Percentiles rank a stretch among this genome's conserved stretches.
Conservation (phyloP, 2,329 filamentous ascomycete genomes). For the Lasiodiplodia sp. region DNA sequence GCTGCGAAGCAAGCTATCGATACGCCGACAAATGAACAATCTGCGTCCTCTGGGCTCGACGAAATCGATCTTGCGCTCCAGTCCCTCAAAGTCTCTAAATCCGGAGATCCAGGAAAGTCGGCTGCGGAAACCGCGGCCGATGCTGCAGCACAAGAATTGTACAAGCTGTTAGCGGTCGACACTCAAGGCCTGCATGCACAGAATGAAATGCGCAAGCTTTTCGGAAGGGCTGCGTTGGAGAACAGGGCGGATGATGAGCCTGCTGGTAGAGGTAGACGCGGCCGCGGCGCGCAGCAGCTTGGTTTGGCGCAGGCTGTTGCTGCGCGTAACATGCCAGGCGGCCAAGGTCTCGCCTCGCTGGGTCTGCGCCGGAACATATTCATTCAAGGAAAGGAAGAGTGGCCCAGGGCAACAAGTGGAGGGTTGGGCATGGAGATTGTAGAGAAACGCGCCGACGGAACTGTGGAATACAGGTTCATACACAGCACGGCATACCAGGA, state of each 20-base stretch:
- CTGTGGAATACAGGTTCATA: constrained; percentile 77
- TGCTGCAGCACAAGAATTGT: constrained; percentile 57
- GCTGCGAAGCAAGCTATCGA: constrained; percentile 12
- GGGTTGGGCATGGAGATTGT: constrained; percentile 83
- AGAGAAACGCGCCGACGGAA: constrained; percentile 63
- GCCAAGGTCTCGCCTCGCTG: constrained; percentile 72
- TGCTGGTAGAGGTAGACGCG: constrained; percentile 59
- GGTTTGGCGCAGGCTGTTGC: constrained; percentile 66
- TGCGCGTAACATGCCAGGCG: constrained; percentile 63
- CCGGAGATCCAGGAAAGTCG: constrained; percentile 37
- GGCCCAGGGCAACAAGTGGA: constrained; percentile 80
- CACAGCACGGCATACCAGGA: constrained; percentile 78
- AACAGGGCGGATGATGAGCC: constrained; percentile 58
- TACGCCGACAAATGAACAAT: constrained; percentile 55
- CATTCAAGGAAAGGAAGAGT: constrained; percentile 84
- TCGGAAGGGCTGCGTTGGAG: constrained; percentile 70
- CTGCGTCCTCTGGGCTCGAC: constrained; percentile 54
- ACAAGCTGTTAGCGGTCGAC: constrained; percentile 66
- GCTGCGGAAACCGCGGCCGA: constrained; percentile 39
- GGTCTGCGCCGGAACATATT: constrained; percentile 81
- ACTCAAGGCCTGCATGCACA: constrained; percentile 80
- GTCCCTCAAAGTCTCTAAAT: constrained; percentile 41
- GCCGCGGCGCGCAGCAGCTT: constrained; percentile 64
- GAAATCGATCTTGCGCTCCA: constrained; percentile 72
- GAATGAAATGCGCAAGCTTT: constrained; percentile 87